These are phyloP conservation scores for Aspergillus saccharolyticus DNA, from an alignment of 495 filamentous ascomycete genomes.

Conservation along the genomic window DNA sequence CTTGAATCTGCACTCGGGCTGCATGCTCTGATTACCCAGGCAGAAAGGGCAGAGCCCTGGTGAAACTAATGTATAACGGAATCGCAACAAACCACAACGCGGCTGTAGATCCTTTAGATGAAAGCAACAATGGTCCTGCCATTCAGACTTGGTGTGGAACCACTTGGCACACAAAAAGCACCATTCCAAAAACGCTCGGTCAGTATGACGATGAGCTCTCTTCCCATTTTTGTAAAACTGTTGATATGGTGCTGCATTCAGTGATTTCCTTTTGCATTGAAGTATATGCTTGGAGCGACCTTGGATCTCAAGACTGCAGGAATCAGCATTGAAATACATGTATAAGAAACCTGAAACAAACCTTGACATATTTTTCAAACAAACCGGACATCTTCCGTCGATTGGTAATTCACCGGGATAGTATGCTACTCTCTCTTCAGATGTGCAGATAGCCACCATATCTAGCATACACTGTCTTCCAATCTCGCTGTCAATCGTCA, in stretches of 20 bases:
- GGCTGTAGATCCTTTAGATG: constrained; percentile 6
- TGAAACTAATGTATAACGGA: constrained; percentile 9
- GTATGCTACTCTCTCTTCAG: constrained; percentile 2
- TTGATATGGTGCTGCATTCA: constrained; percentile 19
- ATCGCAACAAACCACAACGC: constrained; percentile 5
- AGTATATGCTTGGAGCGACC: constrained; percentile 21
- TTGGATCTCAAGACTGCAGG: constrained; percentile 7
- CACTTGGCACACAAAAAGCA: constrained; percentile 6
- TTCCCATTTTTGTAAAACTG: constrained; percentile 22
- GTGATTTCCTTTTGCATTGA: constrained; percentile 16
- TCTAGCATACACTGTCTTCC: constrained; percentile 7
- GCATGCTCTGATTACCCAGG: constrained; percentile 3
- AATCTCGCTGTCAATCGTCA: constrained; percentile 3
- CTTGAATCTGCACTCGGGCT: constrained; percentile 5
- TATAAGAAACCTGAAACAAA: background rate
- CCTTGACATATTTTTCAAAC: background rate
- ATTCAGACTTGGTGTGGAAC: background rate
- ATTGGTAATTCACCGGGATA: constrained; percentile 1
- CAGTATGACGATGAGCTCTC: constrained; percentile 14
- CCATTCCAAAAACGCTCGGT: constrained; percentile 9
- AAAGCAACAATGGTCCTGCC: constrained; percentile 3
- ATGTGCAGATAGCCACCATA: constrained; percentile 8
- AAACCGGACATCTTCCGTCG: background rate
- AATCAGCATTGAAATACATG: background rate
- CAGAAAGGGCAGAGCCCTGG: constrained; percentile 8